Percentiles rank a stretch among this genome's conserved stretches.
Evolutionary conservation across 2,329 filamentous ascomycete species (phyloP).

Genomic region (Penicillium griseofulvum): DNA sequence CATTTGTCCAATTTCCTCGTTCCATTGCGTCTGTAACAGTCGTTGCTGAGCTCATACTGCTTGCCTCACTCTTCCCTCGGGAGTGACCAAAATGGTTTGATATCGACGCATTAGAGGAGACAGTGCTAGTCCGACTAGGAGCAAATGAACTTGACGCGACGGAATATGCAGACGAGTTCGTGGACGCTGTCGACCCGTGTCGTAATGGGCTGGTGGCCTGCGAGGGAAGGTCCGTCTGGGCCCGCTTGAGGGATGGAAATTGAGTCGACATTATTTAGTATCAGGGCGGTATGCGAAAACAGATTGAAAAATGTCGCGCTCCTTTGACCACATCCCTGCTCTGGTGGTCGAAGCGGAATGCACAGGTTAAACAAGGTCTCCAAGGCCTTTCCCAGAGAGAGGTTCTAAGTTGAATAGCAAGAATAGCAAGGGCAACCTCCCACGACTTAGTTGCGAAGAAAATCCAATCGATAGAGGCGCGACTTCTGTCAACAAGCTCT

Average conservation of each 20-base stretch:
- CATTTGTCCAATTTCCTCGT: constrained; percentile 34
- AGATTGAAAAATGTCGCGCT: constrained; percentile 27
- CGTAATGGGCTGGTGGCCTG: constrained; percentile 49
- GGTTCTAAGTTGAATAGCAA: neutral
- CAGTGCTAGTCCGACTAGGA: constrained; percentile 64
- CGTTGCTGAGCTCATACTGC: constrained; percentile 50
- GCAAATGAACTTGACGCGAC: constrained; percentile 48
- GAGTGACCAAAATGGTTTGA: constrained; percentile 57
- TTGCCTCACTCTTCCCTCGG: constrained; percentile 72
- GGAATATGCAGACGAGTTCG: constrained; percentile 54
- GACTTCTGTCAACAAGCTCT: neutral
- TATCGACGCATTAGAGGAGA: constrained; percentile 70
- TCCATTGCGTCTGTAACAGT: constrained; percentile 22
- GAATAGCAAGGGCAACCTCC: constrained; percentile 13
- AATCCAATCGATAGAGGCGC: neutral
- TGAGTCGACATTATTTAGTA: constrained; percentile 41
- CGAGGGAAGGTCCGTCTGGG: constrained; percentile 40
- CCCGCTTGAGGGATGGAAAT: constrained; percentile 36
- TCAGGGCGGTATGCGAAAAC: constrained; percentile 30
- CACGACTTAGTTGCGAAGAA: neutral
- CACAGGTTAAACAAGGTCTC: constrained; percentile 6
- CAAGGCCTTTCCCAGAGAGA: neutral
- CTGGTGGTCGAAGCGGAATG: constrained; percentile 28
- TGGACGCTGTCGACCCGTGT: constrained; percentile 56
- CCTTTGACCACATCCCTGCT: constrained; percentile 43